Conservation (phyloP, 768 basidiomycete genomes). For the Tulasnella sp. region DNA sequence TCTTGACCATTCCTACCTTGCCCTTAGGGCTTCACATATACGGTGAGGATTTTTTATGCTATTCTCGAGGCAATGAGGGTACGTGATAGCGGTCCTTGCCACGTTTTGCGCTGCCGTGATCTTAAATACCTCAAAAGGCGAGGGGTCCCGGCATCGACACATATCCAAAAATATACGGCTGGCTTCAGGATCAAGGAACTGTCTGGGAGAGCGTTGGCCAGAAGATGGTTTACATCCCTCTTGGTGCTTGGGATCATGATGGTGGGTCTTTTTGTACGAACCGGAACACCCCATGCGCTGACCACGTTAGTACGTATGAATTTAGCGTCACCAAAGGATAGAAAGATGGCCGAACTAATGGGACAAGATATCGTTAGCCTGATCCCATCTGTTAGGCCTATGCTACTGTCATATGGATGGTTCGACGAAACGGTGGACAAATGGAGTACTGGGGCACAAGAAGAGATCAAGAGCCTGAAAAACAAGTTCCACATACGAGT, state of each 20-base stretch:
- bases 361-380: background rate
- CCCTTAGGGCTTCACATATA: background rate
- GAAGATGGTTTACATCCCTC: conserved; percentile 13
- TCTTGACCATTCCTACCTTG: background rate
- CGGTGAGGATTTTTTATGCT: background rate
- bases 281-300: background rate
- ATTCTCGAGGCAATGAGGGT: background rate
- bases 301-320: background rate
- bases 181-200: background rate
- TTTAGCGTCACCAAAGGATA: background rate
- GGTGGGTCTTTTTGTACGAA: background rate
- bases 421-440: conserved; percentile 16
- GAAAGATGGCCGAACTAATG: conserved; percentile 12
- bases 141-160: background rate
- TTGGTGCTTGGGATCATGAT: conserved; percentile 21
- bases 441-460: background rate
- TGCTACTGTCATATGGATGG: conserved; percentile 21
- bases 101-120: background rate
- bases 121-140: background rate
- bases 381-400: background rate
- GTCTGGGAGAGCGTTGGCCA: background rate
- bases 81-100: background rate
- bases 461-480: background rate
- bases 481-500: conserved; percentile 7
- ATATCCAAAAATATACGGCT: background rate